A percentile compares a stretch with the other conserved stretches of the same genome.
phyloP scores from a whole-genome alignment of 179 eudicot species.

The Beta macrorhiza region DNA sequence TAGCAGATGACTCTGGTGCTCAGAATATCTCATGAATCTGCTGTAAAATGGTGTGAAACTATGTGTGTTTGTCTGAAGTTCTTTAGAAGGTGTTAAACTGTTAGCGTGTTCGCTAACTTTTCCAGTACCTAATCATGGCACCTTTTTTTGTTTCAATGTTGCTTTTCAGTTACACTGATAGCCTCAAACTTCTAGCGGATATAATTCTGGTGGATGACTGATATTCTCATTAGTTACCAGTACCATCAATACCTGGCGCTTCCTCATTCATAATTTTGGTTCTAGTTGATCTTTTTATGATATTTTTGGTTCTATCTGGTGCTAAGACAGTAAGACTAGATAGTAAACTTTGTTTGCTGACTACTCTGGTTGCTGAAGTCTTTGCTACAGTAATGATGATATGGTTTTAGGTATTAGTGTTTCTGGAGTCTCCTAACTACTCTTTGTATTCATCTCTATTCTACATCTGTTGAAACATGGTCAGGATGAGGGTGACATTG shows the following conservation, averaged over 20 bases:
- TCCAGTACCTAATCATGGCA: neutral
- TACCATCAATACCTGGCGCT: neutral
- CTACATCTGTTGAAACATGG: conserved; percentile 24
- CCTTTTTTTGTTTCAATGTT: neutral
- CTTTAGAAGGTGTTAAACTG: neutral
- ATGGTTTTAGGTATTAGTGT: neutral
- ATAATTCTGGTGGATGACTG: neutral
- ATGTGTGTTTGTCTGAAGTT: neutral
- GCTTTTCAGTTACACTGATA: neutral
- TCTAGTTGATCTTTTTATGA: neutral
- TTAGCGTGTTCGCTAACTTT: neutral
- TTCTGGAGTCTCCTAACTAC: neutral
- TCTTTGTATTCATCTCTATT: neutral
- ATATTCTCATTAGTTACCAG: neutral
- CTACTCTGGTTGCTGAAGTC: neutral
- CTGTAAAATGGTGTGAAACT: neutral
- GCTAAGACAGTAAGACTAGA: neutral
- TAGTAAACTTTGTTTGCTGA: neutral
- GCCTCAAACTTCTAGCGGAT: neutral
- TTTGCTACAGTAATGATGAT: neutral
- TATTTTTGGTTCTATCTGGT: neutral
- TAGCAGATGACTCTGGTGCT: neutral
- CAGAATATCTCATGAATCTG: neutral
- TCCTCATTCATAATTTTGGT: neutral
- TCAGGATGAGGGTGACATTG: conserved; percentile 33